A percentile compares a stretch with the other conserved stretches of the same genome.
Evolutionary conservation across 345 rosid genomes (phyloP).

Genomic region (Litchi chinensis): DNA sequence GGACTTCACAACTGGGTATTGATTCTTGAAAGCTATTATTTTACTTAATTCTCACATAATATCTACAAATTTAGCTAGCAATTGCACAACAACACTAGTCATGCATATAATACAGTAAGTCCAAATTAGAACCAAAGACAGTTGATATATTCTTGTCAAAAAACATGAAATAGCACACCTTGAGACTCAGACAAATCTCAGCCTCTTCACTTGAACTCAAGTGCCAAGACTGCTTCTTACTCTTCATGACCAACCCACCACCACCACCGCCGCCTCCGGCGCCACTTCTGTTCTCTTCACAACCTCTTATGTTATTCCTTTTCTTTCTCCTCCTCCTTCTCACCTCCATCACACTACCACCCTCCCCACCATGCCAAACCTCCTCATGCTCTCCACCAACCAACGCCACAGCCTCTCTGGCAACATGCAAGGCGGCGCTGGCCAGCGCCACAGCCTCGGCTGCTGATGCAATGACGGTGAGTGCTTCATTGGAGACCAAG

Average conservation of each 20-base stretch:
- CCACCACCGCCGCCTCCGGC: neutral
- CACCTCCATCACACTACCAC: slow-evolving; percentile 7
- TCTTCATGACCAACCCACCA: slow-evolving; percentile 19
- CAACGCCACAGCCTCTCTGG: slow-evolving; percentile 37
- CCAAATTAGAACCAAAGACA: neutral
- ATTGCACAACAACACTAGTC: neutral
- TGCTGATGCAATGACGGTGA: slow-evolving; percentile 16
- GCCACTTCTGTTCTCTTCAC: slow-evolving; percentile 26
- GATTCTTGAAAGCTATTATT: neutral
- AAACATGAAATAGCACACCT: slow-evolving; percentile 28
- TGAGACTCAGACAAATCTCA: slow-evolving; percentile 48
- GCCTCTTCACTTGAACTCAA: slow-evolving; percentile 52
- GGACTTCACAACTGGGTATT: too few relatives aligned
- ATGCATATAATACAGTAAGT: too few relatives aligned
- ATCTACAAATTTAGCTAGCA: too few relatives aligned
- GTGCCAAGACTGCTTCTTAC: slow-evolving; percentile 31
- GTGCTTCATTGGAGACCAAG: slow-evolving; percentile 28
- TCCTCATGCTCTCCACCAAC: slow-evolving; percentile 19
- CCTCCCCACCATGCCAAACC: slow-evolving; percentile 10
- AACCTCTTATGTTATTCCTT: slow-evolving; percentile 33
- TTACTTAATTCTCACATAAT: neutral
- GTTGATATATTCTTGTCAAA: neutral
- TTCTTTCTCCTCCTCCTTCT: slow-evolving; percentile 48
- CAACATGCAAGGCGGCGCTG: slow-evolving; percentile 30
- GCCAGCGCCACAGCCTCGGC: slow-evolving; percentile 24